Evolutionary conservation across 2,329 filamentous ascomycete genomes (phyloP).

Genomic region (Sclerotinia borealis): DNA sequence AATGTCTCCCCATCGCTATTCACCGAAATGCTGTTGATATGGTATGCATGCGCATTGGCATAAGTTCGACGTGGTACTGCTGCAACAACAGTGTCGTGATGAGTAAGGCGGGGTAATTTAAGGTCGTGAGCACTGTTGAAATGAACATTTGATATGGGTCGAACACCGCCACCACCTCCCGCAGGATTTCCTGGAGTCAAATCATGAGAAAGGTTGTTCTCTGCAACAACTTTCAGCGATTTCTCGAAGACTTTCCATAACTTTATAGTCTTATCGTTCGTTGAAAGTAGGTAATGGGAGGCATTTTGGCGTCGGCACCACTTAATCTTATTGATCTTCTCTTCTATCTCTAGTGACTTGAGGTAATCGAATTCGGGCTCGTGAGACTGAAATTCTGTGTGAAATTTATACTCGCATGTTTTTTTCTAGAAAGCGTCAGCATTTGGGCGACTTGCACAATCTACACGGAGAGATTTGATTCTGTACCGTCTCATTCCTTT

Average conservation of each 20-base stretch:
- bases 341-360: conserved; percentile 98
- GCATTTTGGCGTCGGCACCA: conserved; percentile 98
- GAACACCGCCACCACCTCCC: conserved; percentile 71
- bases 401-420: conserved; percentile 99
- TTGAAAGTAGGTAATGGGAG: conserved; percentile 95
- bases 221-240: conserved; percentile 95
- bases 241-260: conserved; percentile 99
- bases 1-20: conserved; percentile 99
- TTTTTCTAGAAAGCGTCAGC: conserved; percentile 69
- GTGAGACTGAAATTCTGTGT: conserved; percentile 99
- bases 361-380: conserved; percentile 99
- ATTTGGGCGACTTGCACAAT: background rate
- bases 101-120: conserved; percentile 91
- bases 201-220: conserved; percentile 97
- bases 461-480: background rate
- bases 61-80: conserved; percentile 94
- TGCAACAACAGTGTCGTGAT: conserved; percentile 96
- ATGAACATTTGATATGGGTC: conserved; percentile 62
- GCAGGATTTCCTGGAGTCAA: conserved; percentile 67
- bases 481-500: conserved; percentile 87
- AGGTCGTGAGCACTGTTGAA: conserved; percentile 79
- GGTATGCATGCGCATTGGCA: conserved; percentile 96
- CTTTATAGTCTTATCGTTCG: conserved; percentile 99
- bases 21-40: conserved; percentile 99
- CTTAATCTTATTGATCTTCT: conserved; percentile 99